A percentile compares a stretch with the other conserved stretches of the same genome.
Conservation (phyloP, 495 filamentous ascomycete genomes). For the Bacidia gigantensis region DNA sequence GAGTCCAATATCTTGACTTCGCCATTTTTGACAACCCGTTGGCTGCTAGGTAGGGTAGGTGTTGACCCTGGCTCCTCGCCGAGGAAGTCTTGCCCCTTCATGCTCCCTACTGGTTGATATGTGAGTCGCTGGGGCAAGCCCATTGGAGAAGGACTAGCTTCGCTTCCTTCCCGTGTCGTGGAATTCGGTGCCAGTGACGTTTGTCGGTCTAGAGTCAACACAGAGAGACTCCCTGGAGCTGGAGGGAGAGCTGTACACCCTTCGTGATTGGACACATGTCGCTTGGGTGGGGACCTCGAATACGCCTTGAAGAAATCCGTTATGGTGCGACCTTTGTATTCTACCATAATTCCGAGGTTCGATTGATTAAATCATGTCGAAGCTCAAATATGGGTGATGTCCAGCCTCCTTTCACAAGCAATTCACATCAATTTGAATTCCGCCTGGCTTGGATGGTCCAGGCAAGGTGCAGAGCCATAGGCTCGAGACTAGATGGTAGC, state of each 20-base stretch:
- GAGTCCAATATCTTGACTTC: conserved; percentile 50
- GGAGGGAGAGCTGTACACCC: neutral
- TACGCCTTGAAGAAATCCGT: conserved; percentile 28
- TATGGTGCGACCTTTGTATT: neutral
- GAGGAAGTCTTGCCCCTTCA: no score
- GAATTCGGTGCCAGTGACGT: no score
- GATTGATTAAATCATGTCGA: neutral
- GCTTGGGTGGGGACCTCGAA: conserved; percentile 4
- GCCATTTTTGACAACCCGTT: conserved; percentile 35
- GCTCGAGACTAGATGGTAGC: no score
- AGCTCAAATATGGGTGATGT: no score
- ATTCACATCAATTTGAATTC: no score
- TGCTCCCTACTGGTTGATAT: neutral
- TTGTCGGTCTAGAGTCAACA: no score
- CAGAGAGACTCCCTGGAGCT: no score
- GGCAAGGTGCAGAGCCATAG: no score
- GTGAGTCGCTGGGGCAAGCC: neutral
- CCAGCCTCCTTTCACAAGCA: no score
- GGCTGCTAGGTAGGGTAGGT: conserved; percentile 15
- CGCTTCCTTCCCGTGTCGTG: no score
- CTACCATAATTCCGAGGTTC: neutral
- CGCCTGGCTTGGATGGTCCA: no score
- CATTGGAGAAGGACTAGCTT: no score
- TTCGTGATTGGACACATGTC: neutral
- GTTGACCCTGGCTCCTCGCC: neutral